These are phyloP conservation scores for Chlorella sp. DNA, from an alignment of 139 green algal species.

Conservation along the genomic window DNA sequence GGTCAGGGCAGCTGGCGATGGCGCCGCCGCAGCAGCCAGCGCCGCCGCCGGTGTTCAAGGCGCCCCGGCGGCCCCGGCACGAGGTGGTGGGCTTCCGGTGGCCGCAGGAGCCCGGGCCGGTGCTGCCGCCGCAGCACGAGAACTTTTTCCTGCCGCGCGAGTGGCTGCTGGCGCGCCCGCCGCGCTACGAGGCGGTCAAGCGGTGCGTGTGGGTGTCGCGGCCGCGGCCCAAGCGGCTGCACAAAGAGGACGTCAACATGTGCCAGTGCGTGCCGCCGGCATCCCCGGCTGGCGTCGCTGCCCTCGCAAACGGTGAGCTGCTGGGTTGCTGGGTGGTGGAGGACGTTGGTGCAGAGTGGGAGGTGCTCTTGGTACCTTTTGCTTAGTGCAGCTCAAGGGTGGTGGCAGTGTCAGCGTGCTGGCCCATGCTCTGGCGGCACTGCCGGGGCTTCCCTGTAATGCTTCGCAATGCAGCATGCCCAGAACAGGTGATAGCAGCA, in stretches of 20 bases:
- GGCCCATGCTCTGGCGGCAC: too few relatives aligned
- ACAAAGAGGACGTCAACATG: conserved; percentile 50
- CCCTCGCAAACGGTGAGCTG: too few relatives aligned
- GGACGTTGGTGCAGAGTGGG: too few relatives aligned
- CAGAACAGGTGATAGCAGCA: too few relatives aligned
- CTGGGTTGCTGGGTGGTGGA: too few relatives aligned
- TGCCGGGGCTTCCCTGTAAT: too few relatives aligned
- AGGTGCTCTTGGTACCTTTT: too few relatives aligned
- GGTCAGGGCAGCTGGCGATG: too few relatives aligned
- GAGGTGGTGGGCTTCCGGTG: background rate
- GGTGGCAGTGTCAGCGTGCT: too few relatives aligned
- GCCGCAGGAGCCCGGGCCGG: conserved; percentile 9
- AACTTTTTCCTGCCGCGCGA: conserved; percentile 14
- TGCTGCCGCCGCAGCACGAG: conserved; percentile 1
- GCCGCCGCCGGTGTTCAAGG: background rate
- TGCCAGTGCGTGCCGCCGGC: conserved; percentile 42
- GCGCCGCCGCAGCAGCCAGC: background rate
- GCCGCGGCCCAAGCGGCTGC: conserved; percentile 54
- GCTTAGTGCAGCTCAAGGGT: too few relatives aligned
- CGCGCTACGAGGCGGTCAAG: conserved; percentile 51
- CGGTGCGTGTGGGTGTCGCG: conserved; percentile 53
- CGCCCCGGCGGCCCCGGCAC: background rate
- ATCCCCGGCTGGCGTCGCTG: too few relatives aligned
- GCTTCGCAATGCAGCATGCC: too few relatives aligned
- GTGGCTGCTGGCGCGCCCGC: conserved; percentile 26